Conservation (phyloP, 73 alveolate species). For the Uronychia binucleata region DNA sequence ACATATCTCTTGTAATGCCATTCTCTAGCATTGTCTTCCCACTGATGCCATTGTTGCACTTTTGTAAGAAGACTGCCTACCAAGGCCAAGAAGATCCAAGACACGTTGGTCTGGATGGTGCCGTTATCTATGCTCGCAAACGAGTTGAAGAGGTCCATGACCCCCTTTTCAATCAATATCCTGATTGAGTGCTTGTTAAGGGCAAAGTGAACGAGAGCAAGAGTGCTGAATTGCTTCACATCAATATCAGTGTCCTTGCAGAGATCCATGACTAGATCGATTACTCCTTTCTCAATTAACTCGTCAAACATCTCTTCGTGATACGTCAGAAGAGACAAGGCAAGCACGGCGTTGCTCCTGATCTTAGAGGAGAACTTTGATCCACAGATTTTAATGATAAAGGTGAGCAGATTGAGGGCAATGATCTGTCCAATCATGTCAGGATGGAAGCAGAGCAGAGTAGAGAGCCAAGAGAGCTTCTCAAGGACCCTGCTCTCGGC, state of each 20-base stretch:
- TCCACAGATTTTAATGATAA: conserved; percentile 46
- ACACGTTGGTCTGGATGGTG: conserved; percentile 58
- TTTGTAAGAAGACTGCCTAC: background rate
- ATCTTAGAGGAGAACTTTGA: conserved; percentile 27
- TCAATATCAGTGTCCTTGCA: conserved; percentile 58
- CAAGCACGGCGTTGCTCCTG: conserved; percentile 63
- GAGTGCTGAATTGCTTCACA: conserved; percentile 54
- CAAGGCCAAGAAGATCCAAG: conserved; percentile 68
- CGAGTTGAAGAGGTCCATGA: conserved; percentile 60
- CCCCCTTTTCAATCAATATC: conserved; percentile 56
- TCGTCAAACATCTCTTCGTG: conserved; percentile 63
- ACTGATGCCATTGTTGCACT: conserved; percentile 63
- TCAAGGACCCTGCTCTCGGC: conserved; percentile 40
- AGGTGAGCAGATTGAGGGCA: conserved; percentile 36
- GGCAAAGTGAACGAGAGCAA: conserved; percentile 70
- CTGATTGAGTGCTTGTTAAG: conserved; percentile 60
- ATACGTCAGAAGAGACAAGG: conserved; percentile 61
- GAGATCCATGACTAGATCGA: conserved; percentile 66
- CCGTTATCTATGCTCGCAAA: conserved; percentile 46
- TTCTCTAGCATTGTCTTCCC: conserved; percentile 70
- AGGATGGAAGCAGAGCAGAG: conserved; percentile 58
- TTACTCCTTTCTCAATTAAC: conserved; percentile 55
- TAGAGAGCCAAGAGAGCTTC: conserved; percentile 61
- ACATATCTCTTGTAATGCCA: conserved; percentile 76
- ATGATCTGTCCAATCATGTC: conserved; percentile 61